Evolutionary conservation across 805 yeast species (phyloP).

Genomic region (Candida nonsorbophila): DNA sequence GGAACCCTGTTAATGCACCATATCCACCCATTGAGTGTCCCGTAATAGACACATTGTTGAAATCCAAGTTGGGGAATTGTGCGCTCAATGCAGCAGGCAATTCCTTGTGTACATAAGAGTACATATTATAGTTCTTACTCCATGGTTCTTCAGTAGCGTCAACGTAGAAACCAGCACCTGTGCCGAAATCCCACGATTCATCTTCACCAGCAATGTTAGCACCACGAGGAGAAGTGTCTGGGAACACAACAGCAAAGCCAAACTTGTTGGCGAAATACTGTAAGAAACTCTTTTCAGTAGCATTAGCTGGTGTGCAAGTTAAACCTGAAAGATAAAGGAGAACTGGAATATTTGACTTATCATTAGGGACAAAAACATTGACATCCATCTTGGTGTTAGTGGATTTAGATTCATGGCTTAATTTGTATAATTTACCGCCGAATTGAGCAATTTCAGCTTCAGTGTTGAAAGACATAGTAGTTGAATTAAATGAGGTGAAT

Average conservation of each 20-base stretch:
- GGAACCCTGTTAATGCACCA: slow-evolving; percentile 71
- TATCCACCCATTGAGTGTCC: slow-evolving; percentile 99
- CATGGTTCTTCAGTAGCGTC: slow-evolving; percentile 77
- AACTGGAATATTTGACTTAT: slow-evolving; percentile 53
- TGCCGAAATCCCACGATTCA: slow-evolving; percentile 85
- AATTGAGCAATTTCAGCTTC: slow-evolving; percentile 54
- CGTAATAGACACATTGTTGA: slow-evolving; percentile 64
- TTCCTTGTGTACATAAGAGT: slow-evolving; percentile 73
- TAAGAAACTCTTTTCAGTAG: slow-evolving; percentile 87
- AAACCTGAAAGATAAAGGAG: slow-evolving; percentile 80
- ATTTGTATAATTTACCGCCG: slow-evolving; percentile 72
- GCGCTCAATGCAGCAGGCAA: slow-evolving; percentile 49
- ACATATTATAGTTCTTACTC: slow-evolving; percentile 76
- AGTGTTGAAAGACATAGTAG: slow-evolving; percentile 44
- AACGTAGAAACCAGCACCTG: slow-evolving; percentile 93
- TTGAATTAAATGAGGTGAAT: no score
- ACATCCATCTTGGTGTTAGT: slow-evolving; percentile 76
- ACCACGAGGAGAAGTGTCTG: slow-evolving; percentile 96
- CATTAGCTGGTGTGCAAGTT: slow-evolving; percentile 91
- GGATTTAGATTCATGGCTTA: slow-evolving; percentile 62
- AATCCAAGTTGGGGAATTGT: slow-evolving; percentile 49
- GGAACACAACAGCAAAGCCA: slow-evolving; percentile 86
- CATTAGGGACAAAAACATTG: slow-evolving; percentile 73
- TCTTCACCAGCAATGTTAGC: slow-evolving; percentile 71
- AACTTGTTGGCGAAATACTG: slow-evolving; percentile 73